Evolutionary conservation across 1,284 basidiomycete species (phyloP), one percentile per base, ranked within the genome.

Genomic region (Fomitopsis schrenkii): DNA sequence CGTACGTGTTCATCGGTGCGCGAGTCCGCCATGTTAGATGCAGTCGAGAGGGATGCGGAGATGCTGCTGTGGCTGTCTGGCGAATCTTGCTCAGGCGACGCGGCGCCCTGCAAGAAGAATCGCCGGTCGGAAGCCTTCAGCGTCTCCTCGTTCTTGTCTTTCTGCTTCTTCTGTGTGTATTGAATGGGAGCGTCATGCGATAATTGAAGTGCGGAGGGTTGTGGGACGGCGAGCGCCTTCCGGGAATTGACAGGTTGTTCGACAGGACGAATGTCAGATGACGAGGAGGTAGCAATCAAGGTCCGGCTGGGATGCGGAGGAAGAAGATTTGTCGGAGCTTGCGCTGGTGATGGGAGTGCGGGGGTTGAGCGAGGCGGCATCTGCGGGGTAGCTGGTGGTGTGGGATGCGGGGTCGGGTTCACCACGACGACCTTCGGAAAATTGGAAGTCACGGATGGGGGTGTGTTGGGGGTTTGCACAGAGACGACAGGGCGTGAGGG

Each of bases 361-460:
- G 62, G 64, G 46, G 55, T 55, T 35, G 62, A 59, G 62, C 53
- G 65, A 59, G 52, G 36, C 8, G 60, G 74, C 65, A 63, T 71
- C 68, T 55, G 57, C 1, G 83, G 83, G 1, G 83, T 83, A 2
- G 79, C 78, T 1, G 82, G 83, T 6, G 85, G 84, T 2, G 85
- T 85, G 2, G 83, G 83, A 68, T 83, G 83, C 8, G 80, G 81
- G 1, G 82, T 82, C 38, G 78, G 78, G 64, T 85, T 82, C 9
- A 85, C 82, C 36, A 87, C 77, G 17, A 85, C 78, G 10, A 85
- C 80, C 30, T 78, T 77, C 12, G 83, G 82, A 58, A 77, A 80
- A 60, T 10, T 67, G 54, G 40, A 59, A 61, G 38, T 58, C 22
- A 35, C 61, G 48, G 40, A 67, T 59, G 36, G 73, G 70, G 63